A percentile compares a stretch with the other conserved stretches of the same genome.
phyloP scores from a whole-genome alignment of 2,329 filamentous ascomycete species.

The Cercospora berteroae region DNA sequence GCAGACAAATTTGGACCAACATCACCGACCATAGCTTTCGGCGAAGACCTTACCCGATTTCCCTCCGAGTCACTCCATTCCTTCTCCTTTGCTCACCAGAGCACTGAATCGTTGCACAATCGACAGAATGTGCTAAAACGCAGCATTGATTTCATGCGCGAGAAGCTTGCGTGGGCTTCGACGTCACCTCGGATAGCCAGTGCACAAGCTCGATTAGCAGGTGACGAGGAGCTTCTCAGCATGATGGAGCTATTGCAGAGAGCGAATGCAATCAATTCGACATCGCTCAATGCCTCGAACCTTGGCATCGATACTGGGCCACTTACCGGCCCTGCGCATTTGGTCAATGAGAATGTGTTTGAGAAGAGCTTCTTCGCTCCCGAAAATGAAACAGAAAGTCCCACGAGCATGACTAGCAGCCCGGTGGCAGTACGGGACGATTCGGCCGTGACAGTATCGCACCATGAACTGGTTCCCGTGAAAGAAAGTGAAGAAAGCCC shows the following conservation, averaged over 20 bases:
- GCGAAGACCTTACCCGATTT: constrained; percentile 88
- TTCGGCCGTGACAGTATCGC: not conserved
- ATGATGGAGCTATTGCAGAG: constrained; percentile 86
- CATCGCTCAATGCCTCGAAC: constrained; percentile 56
- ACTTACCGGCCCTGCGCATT: constrained; percentile 73
- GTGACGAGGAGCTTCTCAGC: constrained; percentile 81
- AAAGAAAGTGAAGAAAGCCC: constrained; percentile 13
- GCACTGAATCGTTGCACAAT: constrained; percentile 77
- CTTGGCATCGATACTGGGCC: constrained; percentile 57
- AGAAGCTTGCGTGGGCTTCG: constrained; percentile 79
- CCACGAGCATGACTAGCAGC: constrained; percentile 37
- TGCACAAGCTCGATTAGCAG: constrained; percentile 77
- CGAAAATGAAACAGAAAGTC: constrained; percentile 40
- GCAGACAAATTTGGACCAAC: constrained; percentile 61
- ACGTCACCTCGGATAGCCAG: constrained; percentile 73
- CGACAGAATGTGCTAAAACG: constrained; percentile 90
- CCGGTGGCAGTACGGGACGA: constrained; percentile 13
- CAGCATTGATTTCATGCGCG: constrained; percentile 94
- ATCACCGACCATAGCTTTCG: constrained; percentile 68
- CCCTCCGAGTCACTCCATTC: constrained; percentile 95
- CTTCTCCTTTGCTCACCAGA: constrained; percentile 95
- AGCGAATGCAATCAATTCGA: constrained; percentile 72
- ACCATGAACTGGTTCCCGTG: constrained; percentile 9
- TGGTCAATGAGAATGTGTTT: constrained; percentile 76
- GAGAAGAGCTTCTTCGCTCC: constrained; percentile 68